Percentiles rank a stretch among this genome's conserved stretches.
These are phyloP conservation scores for Oropetium thomaeum DNA, from an alignment of 176 grass and related monocot genomes.

Conservation along the genomic window DNA sequence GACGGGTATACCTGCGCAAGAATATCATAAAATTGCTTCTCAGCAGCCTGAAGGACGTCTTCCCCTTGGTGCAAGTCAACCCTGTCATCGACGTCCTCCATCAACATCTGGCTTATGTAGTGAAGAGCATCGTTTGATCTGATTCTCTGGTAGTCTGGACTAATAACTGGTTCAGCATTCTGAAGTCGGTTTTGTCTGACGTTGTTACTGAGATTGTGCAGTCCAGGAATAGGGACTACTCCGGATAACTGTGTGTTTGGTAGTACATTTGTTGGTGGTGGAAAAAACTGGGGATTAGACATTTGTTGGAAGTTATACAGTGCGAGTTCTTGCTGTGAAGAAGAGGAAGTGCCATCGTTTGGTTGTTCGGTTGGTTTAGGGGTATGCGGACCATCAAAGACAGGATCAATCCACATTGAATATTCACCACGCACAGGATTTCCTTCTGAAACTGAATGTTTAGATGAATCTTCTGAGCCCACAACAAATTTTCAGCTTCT, in stretches of 20 bases:
- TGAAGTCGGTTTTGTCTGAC: neutral
- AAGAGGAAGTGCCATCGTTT: neutral
- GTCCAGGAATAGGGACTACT: neutral
- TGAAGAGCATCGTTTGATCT: conserved; percentile 31
- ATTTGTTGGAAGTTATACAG: neutral
- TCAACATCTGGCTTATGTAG: conserved; percentile 46
- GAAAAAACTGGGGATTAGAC: neutral
- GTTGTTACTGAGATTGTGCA: neutral
- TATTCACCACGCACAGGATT: neutral
- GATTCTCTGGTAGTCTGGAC: conserved; percentile 6
- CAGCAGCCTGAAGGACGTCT: conserved; percentile 12
- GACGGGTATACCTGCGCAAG: conserved; percentile 12
- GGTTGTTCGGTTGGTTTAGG: neutral
- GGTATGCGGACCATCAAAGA: neutral
- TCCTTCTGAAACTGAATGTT: neutral
- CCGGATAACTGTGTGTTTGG: neutral
- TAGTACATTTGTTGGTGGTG: neutral
- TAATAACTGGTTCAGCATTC: neutral
- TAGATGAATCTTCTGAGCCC: neutral
- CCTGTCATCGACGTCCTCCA: conserved; percentile 64
- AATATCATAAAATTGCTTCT: conserved; percentile 25
- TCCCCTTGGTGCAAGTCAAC: conserved; percentile 14
- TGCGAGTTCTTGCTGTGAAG: conserved; percentile 12
- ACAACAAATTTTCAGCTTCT: neutral
- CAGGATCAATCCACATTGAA: conserved; percentile 11